phyloP scores from a whole-genome alignment of 805 yeast species.

The Monosporozyma unispora region DNA sequence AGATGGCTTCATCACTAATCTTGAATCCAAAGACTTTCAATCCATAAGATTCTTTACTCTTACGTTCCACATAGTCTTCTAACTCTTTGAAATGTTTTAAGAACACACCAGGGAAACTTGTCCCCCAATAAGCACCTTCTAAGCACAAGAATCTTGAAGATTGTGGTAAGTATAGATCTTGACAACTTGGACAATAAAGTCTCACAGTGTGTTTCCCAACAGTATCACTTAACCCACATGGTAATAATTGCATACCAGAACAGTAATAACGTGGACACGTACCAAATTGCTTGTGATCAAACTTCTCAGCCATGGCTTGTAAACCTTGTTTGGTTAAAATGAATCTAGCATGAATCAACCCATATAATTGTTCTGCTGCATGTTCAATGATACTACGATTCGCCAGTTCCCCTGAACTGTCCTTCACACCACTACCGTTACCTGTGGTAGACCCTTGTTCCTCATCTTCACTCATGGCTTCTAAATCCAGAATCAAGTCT shows the following conservation, averaged over 20 bases:
- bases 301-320: constrained; percentile 87
- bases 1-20: constrained; percentile 58
- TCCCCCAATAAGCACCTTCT: constrained; percentile 96
- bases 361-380: constrained; percentile 86
- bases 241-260: constrained; percentile 81
- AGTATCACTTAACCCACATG: constrained; percentile 83
- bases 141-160: constrained; percentile 78
- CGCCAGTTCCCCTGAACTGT: constrained; percentile 34
- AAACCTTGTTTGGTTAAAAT: constrained; percentile 84
- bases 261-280: constrained; percentile 85
- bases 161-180: constrained; percentile 81
- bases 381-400: constrained; percentile 63
- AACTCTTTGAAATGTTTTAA: constrained; percentile 87
- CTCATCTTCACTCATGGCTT: constrained; percentile 36
- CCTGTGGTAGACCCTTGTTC: constrained; percentile 15
- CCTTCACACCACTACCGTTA: constrained; percentile 11
- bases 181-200: constrained; percentile 89
- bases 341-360: constrained; percentile 87
- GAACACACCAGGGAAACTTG: constrained; percentile 88
- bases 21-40: constrained; percentile 83
- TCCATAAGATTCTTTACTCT: constrained; percentile 47
- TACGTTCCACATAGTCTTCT: constrained; percentile 60
- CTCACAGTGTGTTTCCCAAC: constrained; percentile 90
- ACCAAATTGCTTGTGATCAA: constrained; percentile 83
- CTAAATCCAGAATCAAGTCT: constrained; percentile 83